Base-by-base conservation (phyloP, 1,284 basidiomycete genomes). In the Mycocalia duriaeana region DNA sequence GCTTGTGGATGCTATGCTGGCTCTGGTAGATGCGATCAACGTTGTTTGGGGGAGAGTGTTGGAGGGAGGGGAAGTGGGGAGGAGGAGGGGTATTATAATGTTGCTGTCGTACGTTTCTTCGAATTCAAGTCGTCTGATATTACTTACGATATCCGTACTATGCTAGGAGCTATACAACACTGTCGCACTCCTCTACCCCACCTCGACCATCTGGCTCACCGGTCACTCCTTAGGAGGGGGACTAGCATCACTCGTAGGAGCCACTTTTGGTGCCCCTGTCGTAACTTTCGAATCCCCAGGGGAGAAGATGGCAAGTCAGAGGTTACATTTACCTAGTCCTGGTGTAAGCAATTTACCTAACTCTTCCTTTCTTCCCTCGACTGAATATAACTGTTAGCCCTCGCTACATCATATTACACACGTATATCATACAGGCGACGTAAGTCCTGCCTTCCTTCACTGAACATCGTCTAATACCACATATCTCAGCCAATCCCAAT, bases 261-360 rank as follows among this genome's bases (percentile, higher is more conserved):
- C 80, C 8, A 91, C 91, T 0, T 94, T 94, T 60, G 92, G 91
- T 25, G 79, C 78, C 9, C 92, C 92, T 0, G 85, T 85, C 4
- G 82, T 95, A 14, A 79, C 90, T 0, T 92, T 91, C 57, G 89
- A 94, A 68, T 75, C 87, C 1, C 89, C 89, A 0, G 89, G 80
- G 3, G 91, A 93, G 62, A 78, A 76, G 38, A 68, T 91, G 43
- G 83, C 91, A 7, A 79, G 90, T 0, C 61, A 69, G 28, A 76
- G 92, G 14, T 73, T 94, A n/a, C 91, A 94, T 62, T 76, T 95
- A 4, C 81, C 82, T 25, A 68, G 70, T 19, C 78, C 80, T n/a
- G n/a, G n/a, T 5, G 78, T 79, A 50, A 44, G 72, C 31, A 19
- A 45, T 49, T 18, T 31, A 31, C 28, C 8, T 31, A n/a, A 8